These are phyloP conservation scores for Sporormia fimetaria DNA, from an alignment of 495 filamentous ascomycete species.

Conservation along the genomic window DNA sequence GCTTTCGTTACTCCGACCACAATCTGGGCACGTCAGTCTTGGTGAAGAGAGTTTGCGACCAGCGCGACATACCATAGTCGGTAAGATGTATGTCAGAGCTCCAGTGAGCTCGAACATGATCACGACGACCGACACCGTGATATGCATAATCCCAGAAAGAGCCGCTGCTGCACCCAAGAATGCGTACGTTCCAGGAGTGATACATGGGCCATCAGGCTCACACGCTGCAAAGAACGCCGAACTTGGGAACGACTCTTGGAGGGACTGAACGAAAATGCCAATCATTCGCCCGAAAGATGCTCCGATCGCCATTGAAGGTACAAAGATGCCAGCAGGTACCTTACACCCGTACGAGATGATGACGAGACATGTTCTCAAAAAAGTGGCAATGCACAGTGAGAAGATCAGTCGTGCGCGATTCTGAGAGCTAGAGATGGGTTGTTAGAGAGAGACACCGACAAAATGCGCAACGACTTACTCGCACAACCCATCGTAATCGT, in stretches of 20 bases:
- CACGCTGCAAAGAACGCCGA: conserved; percentile 80
- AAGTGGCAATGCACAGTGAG: conserved; percentile 68
- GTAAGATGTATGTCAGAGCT: conserved; percentile 87
- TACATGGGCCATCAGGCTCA: conserved; percentile 85
- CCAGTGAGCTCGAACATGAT: conserved; percentile 98
- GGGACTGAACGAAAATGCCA: conserved; percentile 84
- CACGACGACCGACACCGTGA: conserved; percentile 90
- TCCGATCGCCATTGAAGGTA: conserved; percentile 95
- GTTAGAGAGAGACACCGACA: neutral
- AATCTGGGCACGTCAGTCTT: conserved; percentile 44
- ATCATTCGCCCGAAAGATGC: conserved; percentile 87
- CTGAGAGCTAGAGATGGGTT: conserved; percentile 31
- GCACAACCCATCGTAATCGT: conserved; percentile 89
- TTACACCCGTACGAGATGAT: conserved; percentile 98
- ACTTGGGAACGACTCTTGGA: conserved; percentile 71
- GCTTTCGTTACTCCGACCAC: conserved; percentile 96
- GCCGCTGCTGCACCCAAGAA: conserved; percentile 91
- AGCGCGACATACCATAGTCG: conserved; percentile 61
- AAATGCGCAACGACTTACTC: conserved; percentile 40
- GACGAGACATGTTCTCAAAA: conserved; percentile 71
- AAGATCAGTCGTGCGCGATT: conserved; percentile 71
- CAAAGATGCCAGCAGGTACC: conserved; percentile 93
- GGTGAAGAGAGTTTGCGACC: neutral
- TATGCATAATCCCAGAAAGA: conserved; percentile 95
- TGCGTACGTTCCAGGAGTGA: conserved; percentile 92